Evolutionary conservation across 73 alveolate genomes (phyloP).

Genomic region (Effrenium voratum): DNA sequence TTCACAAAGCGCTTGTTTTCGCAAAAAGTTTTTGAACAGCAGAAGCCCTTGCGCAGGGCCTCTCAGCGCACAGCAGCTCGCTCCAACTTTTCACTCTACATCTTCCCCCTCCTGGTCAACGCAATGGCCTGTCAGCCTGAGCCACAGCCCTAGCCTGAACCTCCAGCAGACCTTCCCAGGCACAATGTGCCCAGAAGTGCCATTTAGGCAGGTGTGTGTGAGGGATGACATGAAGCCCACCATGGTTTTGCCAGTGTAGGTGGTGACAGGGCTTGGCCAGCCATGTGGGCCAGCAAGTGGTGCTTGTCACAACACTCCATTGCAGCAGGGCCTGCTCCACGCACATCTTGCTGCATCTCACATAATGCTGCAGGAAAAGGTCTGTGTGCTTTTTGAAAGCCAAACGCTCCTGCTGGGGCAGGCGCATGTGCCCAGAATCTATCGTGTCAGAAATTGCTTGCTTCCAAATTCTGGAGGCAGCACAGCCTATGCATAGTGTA

Average conservation of each 20-base stretch:
- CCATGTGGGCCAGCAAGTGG: neutral
- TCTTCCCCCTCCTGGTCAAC: too few species aligned
- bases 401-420: too few species aligned
- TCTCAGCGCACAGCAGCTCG: too few species aligned
- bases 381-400: neutral
- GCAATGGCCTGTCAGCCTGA: neutral
- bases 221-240: constrained; percentile 4
- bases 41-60: too few species aligned
- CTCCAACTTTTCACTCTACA: too few species aligned
- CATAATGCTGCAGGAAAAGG: neutral
- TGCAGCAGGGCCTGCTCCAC: neutral
- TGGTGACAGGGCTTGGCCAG: neutral
- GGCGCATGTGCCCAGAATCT: too few species aligned
- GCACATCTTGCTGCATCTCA: neutral
- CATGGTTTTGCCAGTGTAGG: constrained; percentile 28
- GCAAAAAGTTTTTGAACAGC: too few species aligned
- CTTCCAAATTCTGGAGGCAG: neutral
- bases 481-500: neutral
- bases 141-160: neutral
- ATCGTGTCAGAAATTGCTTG: too few species aligned
- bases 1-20: too few species aligned
- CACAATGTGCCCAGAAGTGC: neutral
- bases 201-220: neutral
- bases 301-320: neutral
- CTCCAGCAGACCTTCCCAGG: neutral